Conservation (phyloP, 202 grass and related monocot species). For the Brachypodium distachyon region DNA sequence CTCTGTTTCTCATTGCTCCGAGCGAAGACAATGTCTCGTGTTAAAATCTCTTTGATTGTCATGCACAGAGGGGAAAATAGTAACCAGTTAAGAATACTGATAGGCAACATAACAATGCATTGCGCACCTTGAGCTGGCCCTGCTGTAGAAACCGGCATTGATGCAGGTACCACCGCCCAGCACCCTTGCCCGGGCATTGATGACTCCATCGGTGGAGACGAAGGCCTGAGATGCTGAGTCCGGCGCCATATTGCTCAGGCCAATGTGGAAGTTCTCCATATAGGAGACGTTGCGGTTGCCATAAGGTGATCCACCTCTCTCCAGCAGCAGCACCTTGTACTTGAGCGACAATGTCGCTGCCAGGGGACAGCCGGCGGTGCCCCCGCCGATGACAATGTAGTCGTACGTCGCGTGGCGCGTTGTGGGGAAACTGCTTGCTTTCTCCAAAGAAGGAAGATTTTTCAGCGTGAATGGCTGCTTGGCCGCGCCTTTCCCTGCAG, state of each 20-base stretch:
- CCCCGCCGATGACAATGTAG: conserved; percentile 91
- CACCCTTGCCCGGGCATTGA: conserved; percentile 85
- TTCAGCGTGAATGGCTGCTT: conserved; percentile 24
- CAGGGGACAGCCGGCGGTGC: conserved; percentile 88
- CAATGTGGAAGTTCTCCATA: conserved; percentile 96
- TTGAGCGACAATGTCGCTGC: conserved; percentile 76
- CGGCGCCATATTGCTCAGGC: conserved; percentile 61
- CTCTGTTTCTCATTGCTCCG: neutral
- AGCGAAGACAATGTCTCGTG: neutral
- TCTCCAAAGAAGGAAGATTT: conserved; percentile 45
- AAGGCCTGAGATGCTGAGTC: conserved; percentile 71
- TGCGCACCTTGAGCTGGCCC: conserved; percentile 81
- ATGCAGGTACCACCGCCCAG: conserved; percentile 88
- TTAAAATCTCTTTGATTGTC: neutral
- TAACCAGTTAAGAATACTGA: neutral
- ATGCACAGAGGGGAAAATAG: neutral
- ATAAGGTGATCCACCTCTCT: conserved; percentile 78
- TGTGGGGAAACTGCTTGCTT: conserved; percentile 62
- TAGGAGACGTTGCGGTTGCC: conserved; percentile 88
- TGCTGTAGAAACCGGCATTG: conserved; percentile 95
- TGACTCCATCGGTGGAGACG: conserved; percentile 94
- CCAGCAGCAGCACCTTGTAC: conserved; percentile 83
- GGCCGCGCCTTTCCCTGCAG: conserved; percentile 26
- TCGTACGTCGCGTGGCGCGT: conserved; percentile 27
- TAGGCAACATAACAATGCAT: neutral